Percentiles rank a stretch among this genome's conserved stretches.
These are phyloP conservation scores for Polyporus arcularius DNA, from an alignment of 768 basidiomycete species.

Conservation along the genomic window DNA sequence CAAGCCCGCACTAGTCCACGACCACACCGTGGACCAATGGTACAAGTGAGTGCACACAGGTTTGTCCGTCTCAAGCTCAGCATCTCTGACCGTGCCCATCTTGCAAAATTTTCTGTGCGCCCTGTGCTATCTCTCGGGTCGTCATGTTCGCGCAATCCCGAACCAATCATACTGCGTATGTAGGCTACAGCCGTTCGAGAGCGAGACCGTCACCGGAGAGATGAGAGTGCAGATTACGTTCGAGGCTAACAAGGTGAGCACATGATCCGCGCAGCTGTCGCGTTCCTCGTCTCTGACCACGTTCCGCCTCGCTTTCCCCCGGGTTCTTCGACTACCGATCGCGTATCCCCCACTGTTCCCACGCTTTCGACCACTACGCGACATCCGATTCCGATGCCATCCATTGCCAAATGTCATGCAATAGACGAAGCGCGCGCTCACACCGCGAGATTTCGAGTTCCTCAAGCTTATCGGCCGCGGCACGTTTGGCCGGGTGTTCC, in stretches of 20 bases:
- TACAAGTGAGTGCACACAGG: conserved; percentile 68
- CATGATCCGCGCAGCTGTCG: conserved; percentile 6
- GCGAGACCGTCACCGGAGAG: conserved; percentile 87
- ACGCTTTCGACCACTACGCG: background rate
- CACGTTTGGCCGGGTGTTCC: conserved; percentile 98
- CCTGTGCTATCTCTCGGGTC: conserved; percentile 9
- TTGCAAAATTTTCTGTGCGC: background rate
- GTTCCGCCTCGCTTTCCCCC: conserved; percentile 2
- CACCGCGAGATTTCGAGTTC: conserved; percentile 97
- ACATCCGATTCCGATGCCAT: background rate
- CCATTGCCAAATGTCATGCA: background rate
- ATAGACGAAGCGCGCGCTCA: conserved; percentile 82
- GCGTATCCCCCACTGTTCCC: background rate
- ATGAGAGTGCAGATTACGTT: conserved; percentile 94
- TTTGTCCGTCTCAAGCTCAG: background rate
- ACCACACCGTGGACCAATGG: conserved; percentile 96
- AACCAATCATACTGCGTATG: conserved; percentile 4
- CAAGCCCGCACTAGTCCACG: conserved; percentile 88
- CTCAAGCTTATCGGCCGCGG: conserved; percentile 98
- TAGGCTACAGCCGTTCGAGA: conserved; percentile 75
- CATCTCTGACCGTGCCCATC: background rate
- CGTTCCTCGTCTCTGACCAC: background rate
- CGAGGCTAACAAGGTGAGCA: conserved; percentile 82
- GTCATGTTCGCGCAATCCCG: conserved; percentile 19
- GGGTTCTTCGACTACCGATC: background rate